A percentile compares a stretch with the other conserved stretches of the same genome.
These are phyloP conservation scores for Pichia sp. DNA, from an alignment of 1,139 yeast species.

Conservation along the genomic window DNA sequence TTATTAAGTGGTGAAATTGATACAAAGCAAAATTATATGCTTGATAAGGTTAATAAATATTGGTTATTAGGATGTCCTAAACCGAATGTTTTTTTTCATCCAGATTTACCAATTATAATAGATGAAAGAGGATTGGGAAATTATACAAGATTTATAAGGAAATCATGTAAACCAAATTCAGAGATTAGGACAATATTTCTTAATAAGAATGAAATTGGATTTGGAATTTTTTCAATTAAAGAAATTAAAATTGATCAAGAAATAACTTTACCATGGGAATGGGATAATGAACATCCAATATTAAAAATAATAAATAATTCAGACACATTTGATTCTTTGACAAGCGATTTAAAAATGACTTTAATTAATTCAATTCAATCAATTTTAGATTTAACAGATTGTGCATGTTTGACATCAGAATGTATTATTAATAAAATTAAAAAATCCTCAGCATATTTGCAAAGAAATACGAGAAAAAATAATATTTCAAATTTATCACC, in stretches of 20 bases:
- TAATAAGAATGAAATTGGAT: constrained; percentile 39
- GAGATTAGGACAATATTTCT: constrained; percentile 50
- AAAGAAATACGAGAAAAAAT: constrained; percentile 50
- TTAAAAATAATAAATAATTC: constrained; percentile 39
- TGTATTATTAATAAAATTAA: constrained; percentile 59
- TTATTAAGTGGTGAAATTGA: constrained; percentile 74
- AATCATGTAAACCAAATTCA: constrained; percentile 75
- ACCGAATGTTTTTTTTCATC: constrained; percentile 60
- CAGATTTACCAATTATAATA: constrained; percentile 51
- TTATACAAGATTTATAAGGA: constrained; percentile 65
- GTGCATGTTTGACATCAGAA: constrained; percentile 50
- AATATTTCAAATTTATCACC: constrained; percentile 22
- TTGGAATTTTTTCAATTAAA: constrained; percentile 53
- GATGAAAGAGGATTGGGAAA: constrained; percentile 82
- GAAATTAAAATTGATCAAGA: constrained; percentile 59
- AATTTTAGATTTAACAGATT: constrained; percentile 60
- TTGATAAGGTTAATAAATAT: constrained; percentile 70
- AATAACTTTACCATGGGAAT: constrained; percentile 76
- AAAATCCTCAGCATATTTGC: constrained; percentile 51
- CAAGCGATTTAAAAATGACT: constrained; percentile 45
- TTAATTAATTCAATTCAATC: constrained; percentile 57
- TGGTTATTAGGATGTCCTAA: constrained; percentile 78
- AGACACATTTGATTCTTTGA: constrained; percentile 41
- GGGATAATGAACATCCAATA: constrained; percentile 80
- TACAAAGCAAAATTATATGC: constrained; percentile 52